Conservation (phyloP, 2,329 filamentous ascomycete genomes). For the Teratosphaeria gauchensis region DNA sequence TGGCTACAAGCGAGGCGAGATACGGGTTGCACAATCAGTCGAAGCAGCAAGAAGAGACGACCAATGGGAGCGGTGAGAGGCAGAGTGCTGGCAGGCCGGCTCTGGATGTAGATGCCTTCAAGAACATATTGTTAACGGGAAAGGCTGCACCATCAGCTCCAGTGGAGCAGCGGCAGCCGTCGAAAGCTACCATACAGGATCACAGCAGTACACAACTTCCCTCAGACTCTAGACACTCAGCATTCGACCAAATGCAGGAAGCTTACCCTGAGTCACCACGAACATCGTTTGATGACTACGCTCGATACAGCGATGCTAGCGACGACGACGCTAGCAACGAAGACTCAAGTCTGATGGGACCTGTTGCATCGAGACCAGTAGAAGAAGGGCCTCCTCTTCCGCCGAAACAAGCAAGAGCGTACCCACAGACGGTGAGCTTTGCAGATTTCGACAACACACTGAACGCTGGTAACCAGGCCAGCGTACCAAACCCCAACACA, state of each 20-base stretch:
- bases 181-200: constrained; percentile 19
- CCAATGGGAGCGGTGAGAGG: constrained; percentile 4
- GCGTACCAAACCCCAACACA: constrained; percentile 10
- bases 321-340: constrained; percentile 34
- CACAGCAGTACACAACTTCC: constrained; percentile 47
- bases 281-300: constrained; percentile 38
- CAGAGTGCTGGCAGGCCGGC: constrained; percentile 21
- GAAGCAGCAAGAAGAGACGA: background rate
- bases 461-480: constrained; percentile 8
- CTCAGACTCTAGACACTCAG: constrained; percentile 46
- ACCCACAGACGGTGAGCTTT: constrained; percentile 26
- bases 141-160: constrained; percentile 32
- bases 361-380: constrained; percentile 35
- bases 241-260: constrained; percentile 41
- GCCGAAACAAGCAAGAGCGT: constrained; percentile 54
- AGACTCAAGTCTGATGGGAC: constrained; percentile 19
- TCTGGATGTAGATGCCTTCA: constrained; percentile 69
- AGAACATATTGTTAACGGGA: constrained; percentile 63
- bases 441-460: constrained; percentile 25
- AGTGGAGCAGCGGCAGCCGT: constrained; percentile 2
- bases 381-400: constrained; percentile 54
- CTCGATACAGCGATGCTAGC: constrained; percentile 10
- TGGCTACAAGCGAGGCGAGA: constrained; percentile 19
- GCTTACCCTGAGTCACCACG: constrained; percentile 41
- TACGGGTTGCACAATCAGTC: constrained; percentile 6